phyloP scores from a whole-genome alignment of 2,329 filamentous ascomycete species.

The Aspergillus uvarum region DNA sequence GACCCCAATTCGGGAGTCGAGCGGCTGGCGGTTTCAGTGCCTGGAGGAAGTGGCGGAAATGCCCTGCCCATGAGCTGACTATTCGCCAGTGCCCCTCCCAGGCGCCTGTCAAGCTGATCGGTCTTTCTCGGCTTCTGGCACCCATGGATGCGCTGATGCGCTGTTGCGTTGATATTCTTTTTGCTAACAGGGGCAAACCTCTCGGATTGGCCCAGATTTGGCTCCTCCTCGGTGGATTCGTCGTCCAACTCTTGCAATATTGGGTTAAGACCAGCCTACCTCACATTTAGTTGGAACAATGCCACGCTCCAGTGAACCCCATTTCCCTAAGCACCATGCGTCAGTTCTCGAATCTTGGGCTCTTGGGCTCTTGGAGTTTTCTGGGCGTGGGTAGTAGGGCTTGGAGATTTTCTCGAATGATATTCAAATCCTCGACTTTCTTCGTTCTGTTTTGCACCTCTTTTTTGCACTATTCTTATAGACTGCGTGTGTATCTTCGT shows the following conservation, averaged over 20 bases:
- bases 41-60: background rate
- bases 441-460: background rate
- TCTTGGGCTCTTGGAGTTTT: background rate
- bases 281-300: background rate
- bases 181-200: background rate
- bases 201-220: background rate
- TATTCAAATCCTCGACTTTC: background rate
- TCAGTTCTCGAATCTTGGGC: background rate
- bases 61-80: background rate
- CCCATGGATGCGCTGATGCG: background rate
- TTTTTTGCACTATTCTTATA: background rate
- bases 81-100: background rate
- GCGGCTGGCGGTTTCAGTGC: constrained; percentile 4
- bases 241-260: background rate
- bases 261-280: background rate
- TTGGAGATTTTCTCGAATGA: constrained; percentile 7
- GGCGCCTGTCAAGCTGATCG: background rate
- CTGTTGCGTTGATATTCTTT: no score
- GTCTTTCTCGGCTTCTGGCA: background rate
- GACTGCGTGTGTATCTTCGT: background rate
- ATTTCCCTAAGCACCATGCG: constrained; percentile 4
- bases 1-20: background rate
- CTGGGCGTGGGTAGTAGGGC: background rate
- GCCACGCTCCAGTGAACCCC: background rate
- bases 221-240: background rate